These are phyloP conservation scores for Asterochloris sp. DNA, from an alignment of 139 green algal species.

Conservation along the genomic window DNA sequence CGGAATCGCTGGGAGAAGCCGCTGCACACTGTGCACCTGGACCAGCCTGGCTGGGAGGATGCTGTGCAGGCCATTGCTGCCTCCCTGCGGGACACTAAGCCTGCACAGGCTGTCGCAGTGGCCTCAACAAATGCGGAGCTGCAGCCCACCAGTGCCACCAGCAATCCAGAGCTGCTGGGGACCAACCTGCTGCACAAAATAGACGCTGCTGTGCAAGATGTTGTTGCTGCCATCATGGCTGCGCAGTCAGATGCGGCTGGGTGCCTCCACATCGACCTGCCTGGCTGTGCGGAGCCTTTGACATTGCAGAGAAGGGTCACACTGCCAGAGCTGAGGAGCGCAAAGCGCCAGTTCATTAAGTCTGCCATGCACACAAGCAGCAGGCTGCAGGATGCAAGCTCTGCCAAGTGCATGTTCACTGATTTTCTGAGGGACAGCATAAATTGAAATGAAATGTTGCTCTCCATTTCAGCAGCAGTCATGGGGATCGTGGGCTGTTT, in stretches of 20 bases:
- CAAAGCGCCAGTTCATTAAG: slow-evolving; percentile 85
- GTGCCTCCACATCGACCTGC: slow-evolving; percentile 35
- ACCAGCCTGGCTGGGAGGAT: not conserved
- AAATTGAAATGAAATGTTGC: not conserved
- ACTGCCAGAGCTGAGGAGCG: slow-evolving; percentile 70
- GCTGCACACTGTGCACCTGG: slow-evolving; percentile 9
- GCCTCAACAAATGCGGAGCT: slow-evolving; percentile 17
- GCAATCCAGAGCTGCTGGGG: slow-evolving; percentile 46
- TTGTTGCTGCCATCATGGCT: slow-evolving; percentile 56
- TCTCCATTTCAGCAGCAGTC: no score
- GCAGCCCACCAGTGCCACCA: slow-evolving; percentile 63
- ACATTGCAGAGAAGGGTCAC: slow-evolving; percentile 35
- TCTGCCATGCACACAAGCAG: slow-evolving; percentile 73
- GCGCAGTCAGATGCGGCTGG: slow-evolving; percentile 45
- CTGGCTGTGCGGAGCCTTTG: slow-evolving; percentile 22
- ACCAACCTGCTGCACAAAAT: slow-evolving; percentile 79
- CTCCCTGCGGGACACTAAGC: slow-evolving; percentile 16
- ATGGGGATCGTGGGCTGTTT: no score
- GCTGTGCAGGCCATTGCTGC: slow-evolving; percentile 14
- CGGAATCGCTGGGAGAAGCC: slow-evolving; percentile 54
- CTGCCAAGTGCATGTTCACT: slow-evolving; percentile 75
- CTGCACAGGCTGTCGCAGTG: not conserved
- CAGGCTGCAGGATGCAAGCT: slow-evolving; percentile 37
- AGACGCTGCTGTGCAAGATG: slow-evolving; percentile 37
- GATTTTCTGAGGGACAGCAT: slow-evolving; percentile 64